phyloP scores from a whole-genome alignment of 257 asterid genomes.

The Scutellaria galericulata region DNA sequence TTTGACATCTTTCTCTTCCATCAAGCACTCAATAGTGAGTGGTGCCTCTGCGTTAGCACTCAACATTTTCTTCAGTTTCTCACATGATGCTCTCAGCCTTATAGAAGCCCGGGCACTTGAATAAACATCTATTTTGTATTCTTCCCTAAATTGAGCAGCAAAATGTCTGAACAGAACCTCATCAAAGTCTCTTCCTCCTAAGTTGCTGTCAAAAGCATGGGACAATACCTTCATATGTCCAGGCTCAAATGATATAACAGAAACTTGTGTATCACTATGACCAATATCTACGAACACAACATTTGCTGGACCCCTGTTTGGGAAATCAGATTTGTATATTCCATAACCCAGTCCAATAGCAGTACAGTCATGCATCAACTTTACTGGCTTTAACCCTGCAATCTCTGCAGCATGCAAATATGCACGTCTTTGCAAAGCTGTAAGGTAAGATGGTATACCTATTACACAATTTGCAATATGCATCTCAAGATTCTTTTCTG shows the following conservation, averaged over 20 bases:
- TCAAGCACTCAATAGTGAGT: slow-evolving; percentile 90
- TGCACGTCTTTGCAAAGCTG: slow-evolving; percentile 83
- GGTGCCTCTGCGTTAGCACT: slow-evolving; percentile 98
- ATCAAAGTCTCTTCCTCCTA: slow-evolving; percentile 97
- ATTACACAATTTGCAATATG: slow-evolving; percentile 74
- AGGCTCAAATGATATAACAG: slow-evolving; percentile 74
- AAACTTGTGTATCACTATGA: slow-evolving; percentile 93
- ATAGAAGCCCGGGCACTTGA: slow-evolving; percentile 80
- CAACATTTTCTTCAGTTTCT: slow-evolving; percentile 93
- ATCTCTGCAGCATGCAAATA: slow-evolving; percentile 92
- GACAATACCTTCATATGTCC: slow-evolving; percentile 82
- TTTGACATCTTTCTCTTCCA: slow-evolving; percentile 97
- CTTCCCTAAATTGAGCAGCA: slow-evolving; percentile 71
- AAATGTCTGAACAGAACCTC: slow-evolving; percentile 82
- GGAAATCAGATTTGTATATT: slow-evolving; percentile 79
- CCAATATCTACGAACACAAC: slow-evolving; percentile 92
- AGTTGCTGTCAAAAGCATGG: slow-evolving; percentile 82
- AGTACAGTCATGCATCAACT: slow-evolving; percentile 93
- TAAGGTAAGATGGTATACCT: slow-evolving; percentile 84
- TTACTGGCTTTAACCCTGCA: slow-evolving; percentile 76
- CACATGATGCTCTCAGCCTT: slow-evolving; percentile 90
- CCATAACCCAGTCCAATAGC: slow-evolving; percentile 96
- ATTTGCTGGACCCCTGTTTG: slow-evolving; percentile 56
- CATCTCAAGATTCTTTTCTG: slow-evolving; percentile 74
- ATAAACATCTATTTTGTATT: slow-evolving; percentile 77